phyloP scores from a whole-genome alignment of 768 basidiomycete genomes.

The Kwoniella mangroviensis region DNA sequence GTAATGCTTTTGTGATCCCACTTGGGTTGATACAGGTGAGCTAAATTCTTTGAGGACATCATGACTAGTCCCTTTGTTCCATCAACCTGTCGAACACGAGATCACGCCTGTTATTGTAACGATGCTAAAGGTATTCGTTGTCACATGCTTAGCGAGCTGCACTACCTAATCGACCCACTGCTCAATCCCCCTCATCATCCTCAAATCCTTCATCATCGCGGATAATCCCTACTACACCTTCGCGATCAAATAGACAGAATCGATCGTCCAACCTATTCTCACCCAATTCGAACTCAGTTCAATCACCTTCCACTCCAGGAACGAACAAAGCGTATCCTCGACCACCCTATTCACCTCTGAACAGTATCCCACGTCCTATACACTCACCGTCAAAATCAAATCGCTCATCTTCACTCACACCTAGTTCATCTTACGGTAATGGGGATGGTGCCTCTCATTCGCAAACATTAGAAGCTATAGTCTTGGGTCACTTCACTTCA shows the following conservation, averaged over 20 bases:
- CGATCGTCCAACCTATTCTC: conserved; percentile 6
- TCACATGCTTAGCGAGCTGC: not conserved
- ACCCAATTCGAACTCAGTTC: not conserved
- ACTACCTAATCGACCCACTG: not conserved
- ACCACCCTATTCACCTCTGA: conserved; percentile 19
- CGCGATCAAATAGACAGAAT: conserved; percentile 9
- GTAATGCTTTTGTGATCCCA: conserved; percentile 82
- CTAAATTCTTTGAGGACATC: not conserved
- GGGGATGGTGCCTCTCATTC: not conserved
- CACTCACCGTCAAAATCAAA: conserved; percentile 21
- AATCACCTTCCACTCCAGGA: not conserved
- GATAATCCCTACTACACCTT: conserved; percentile 17
- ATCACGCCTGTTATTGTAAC: not conserved
- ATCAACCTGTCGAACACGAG: no score
- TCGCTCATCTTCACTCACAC: conserved; percentile 14
- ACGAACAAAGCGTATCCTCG: conserved; percentile 11
- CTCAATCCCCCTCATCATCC: not conserved
- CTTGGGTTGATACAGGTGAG: conserved; percentile 78
- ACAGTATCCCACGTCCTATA: conserved; percentile 15
- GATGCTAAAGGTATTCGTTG: not conserved
- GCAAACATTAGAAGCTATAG: conserved; percentile 22
- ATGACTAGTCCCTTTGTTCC: not conserved
- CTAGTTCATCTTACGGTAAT: conserved; percentile 11
- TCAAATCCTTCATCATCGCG: conserved; percentile 9
- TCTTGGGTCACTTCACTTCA: conserved; percentile 12